Base-by-base conservation (phyloP, 148 eudicot genomes). In the Drosera capensis region DNA sequence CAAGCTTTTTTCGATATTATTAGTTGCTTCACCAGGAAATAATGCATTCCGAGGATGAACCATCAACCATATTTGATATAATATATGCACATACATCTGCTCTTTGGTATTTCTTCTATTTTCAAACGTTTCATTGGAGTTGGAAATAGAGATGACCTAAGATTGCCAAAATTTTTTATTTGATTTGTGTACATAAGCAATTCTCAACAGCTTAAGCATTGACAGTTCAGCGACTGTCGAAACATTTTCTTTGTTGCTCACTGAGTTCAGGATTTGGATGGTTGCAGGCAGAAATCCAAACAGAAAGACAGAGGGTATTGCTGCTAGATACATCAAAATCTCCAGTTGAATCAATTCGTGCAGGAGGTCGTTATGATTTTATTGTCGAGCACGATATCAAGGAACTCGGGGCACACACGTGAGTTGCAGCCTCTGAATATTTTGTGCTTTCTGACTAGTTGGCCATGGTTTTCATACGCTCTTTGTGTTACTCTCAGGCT, bases 351-450 rank as follows among this genome's bases (percentile, higher is more conserved):
- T 75, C 93, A 21, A 84, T 90, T 67, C 79, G 99, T 23, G 87
- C 99, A 44, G 95, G 88, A 44, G 99, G 99, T 23, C 93, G 95
- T 37, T 90, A 90, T 62, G 99, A 90, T 72, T 90, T 90, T 45
- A 84, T 90, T 48, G 88, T 90, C 48, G 99, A 90, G 61, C 99
- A 90, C 70, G 99, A 90, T 66, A 94, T 90, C 43, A 90, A 90
- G 62, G 99, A 90, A 78, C 74, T 90, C 42, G 99, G 99, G 52
- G 80, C 99, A 35, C 99, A 90, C 68, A 90, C 99, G 99, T 90
- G 70, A 59, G 85, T 54, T 54, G 31, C 42, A 23, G 35, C 4
- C 16, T n/a, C 16, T 0, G 37, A n/a, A n/a, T n/a, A n/a, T n/a
- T n/a, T 34, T 8, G 28, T 55, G 40, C 19, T 13, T 48, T 8